A percentile compares a stretch with the other conserved stretches of the same genome.
Conservation (phyloP, 208 protist species). For the Naegleria gruberi region DNA sequence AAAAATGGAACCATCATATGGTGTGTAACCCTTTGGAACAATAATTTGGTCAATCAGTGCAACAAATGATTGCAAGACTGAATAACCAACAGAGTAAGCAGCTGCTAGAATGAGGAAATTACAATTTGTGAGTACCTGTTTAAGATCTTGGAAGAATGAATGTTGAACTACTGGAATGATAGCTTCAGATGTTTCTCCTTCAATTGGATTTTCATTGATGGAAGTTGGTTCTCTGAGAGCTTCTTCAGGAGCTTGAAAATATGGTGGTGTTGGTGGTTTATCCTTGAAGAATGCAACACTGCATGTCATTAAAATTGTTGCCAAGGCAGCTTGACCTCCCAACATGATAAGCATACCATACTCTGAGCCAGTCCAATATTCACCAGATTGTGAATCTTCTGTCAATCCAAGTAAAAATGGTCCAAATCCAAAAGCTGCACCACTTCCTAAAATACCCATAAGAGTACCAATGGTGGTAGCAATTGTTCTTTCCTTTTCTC, state of each 20-base stretch:
- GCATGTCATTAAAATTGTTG: neutral
- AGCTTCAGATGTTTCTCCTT: neutral
- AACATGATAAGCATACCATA: neutral
- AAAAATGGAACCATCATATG: neutral
- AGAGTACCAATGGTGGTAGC: slow-evolving; percentile 9
- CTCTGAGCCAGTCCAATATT: neutral
- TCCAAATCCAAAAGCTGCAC: neutral
- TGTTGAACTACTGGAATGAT: neutral
- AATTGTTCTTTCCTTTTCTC: slow-evolving; percentile 8
- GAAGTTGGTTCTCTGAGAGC: neutral
- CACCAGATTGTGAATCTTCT: neutral
- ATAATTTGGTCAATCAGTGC: slow-evolving; percentile 16
- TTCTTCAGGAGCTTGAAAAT: neutral
- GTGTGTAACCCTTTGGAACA: neutral
- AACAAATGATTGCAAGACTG: neutral
- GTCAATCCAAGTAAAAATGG: neutral
- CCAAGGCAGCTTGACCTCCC: neutral
- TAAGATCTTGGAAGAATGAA: neutral
- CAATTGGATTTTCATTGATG: neutral
- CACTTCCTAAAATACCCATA: neutral
- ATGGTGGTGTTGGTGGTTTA: neutral
- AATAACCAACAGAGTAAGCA: neutral
- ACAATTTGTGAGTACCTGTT: neutral
- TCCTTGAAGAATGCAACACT: neutral
- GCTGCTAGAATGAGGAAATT: neutral